Base-by-base conservation (phyloP, 805 yeast genomes). In the Lipomyces kockii region DNA sequence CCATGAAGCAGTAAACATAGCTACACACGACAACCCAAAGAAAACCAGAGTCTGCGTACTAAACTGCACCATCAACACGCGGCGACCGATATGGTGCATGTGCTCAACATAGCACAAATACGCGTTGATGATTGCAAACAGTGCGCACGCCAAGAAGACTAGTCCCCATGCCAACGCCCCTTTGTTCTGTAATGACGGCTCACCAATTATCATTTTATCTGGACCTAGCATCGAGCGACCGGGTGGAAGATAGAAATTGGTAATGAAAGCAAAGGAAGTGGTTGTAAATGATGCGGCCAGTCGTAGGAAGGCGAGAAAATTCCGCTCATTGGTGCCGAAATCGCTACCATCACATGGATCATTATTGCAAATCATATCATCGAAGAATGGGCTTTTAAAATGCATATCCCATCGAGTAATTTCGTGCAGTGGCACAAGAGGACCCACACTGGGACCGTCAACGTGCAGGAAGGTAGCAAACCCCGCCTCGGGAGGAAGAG, bases 261-360 rank as follows among this genome's bases (percentile, higher is more conserved):
- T 12, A 35, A 69, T 67, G 54, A 69, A 69, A n/a, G 71, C 70
- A 32, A 54, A 65, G 17, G 72, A 61, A 4, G 72, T 69, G 2
- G 71, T 60, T 17, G 67, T 55, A 39, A 69, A 64, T n/a, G 54
- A 66, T 14, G 72, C 72, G 17, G 72, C 71, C 12, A 69, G 59
- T 17, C 72, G 70, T n/a, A 67, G 43, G 71, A 71, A 69, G 17
- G 72, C 71, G 20, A 69, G 70, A 39, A 58, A 69, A 51, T 63
- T 69, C 12, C 72, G 67, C 62, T 69, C 72, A 46, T 69, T 69
- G 35, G 68, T 68, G 11, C 71, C 70, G 20, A 59, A 58, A 61
- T 69, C 72, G 9, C 72, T 64, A 2, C 72, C 72, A 54, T 69
- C 72, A 60, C 72, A 69, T 2, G 72, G 67, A 43, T 61, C 69